Conservation (phyloP, 352 stramenopile species). For the Aphanomyces euteiches region DNA sequence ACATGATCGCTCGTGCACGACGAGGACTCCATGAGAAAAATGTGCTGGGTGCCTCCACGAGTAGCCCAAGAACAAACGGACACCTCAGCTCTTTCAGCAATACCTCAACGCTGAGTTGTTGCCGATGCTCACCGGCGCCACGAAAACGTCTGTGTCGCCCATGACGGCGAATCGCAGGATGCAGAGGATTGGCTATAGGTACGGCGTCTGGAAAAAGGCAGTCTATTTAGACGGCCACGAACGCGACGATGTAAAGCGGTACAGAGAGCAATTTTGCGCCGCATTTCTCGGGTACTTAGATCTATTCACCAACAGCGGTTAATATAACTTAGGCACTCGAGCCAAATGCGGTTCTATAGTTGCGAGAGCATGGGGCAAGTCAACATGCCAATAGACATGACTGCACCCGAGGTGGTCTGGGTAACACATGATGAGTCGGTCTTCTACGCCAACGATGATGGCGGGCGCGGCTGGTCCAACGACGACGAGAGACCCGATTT, state of each 20-base stretch:
- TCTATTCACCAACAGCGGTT: not conserved
- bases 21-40: conserved; percentile 9
- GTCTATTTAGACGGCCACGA: not conserved
- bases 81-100: too few relatives aligned
- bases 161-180: not conserved
- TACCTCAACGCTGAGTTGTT: not conserved
- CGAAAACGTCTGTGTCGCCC: not conserved
- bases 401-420: conserved; percentile 9
- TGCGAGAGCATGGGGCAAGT: not conserved
- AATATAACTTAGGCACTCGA: too few relatives aligned
- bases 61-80: too few relatives aligned
- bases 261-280: not conserved
- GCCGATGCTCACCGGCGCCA: not conserved
- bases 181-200: conserved; percentile 3
- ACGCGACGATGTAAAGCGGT: not conserved
- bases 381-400: too few relatives aligned
- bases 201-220: conserved; percentile 1
- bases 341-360: too few relatives aligned
- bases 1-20: not conserved
- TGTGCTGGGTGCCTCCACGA: too few relatives aligned
- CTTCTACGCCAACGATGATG: conserved; percentile 13
- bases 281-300: not conserved
- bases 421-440: conserved; percentile 2
- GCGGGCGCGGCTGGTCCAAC: not conserved
- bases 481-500: not conserved